Conservation (phyloP, 2,329 filamentous ascomycete genomes). For the Penicillium sp. region DNA sequence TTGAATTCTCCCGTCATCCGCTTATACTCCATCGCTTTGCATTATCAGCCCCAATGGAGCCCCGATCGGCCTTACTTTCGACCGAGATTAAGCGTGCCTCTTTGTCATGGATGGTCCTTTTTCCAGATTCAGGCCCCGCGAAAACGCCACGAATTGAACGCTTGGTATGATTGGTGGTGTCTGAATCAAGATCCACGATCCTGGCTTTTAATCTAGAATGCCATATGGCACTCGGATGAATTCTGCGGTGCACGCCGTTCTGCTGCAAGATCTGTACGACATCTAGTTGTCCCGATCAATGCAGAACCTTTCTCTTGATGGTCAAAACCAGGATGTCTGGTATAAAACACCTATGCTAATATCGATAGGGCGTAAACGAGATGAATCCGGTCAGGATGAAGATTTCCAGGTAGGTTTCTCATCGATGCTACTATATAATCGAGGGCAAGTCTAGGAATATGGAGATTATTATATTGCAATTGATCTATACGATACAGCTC, state of each 20-base stretch:
- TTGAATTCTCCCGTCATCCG: too few species aligned
- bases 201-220: constrained; percentile 2
- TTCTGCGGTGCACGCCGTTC: not conserved
- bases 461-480: constrained; percentile 2
- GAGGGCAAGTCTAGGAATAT: not conserved
- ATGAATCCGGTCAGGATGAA: not conserved
- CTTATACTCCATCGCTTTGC: constrained; percentile 4
- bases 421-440: constrained; percentile 7
- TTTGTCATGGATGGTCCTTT: constrained; percentile 4
- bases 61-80: constrained; percentile 9
- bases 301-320: too few species aligned
- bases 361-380: constrained; percentile 3
- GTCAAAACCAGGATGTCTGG: too few species aligned
- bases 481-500: not conserved
- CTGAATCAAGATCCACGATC: constrained; percentile 7
- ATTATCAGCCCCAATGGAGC: constrained; percentile 1
- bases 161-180: constrained; percentile 8
- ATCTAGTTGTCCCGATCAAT: too few species aligned
- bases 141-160: constrained; percentile 3
- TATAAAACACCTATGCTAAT: not conserved
- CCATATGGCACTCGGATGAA: constrained; percentile 5
- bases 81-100: constrained; percentile 9
- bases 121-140: constrained; percentile 6
- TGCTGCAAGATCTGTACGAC: too few species aligned
- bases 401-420: too few species aligned